Conservation (phyloP, 2,329 filamentous ascomycete species). For the Stachybotrys chartarum region DNA sequence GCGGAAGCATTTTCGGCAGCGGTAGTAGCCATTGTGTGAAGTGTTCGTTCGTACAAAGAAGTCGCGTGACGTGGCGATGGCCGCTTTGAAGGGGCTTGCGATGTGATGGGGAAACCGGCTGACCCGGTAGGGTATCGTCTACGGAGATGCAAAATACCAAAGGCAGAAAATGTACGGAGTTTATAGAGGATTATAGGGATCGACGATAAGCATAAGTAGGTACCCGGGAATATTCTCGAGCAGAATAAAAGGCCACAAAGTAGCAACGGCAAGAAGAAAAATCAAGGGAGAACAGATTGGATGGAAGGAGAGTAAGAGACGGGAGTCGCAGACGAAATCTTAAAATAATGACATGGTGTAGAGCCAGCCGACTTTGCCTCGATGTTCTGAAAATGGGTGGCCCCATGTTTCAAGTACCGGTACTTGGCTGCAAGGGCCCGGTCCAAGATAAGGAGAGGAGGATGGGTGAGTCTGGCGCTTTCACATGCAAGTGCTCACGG, state of each 20-base stretch:
- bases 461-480: neutral
- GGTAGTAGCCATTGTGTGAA: slow-evolving; percentile 6
- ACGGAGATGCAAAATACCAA: neutral
- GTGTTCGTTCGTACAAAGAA: neutral
- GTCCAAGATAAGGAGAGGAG: neutral
- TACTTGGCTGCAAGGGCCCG: neutral
- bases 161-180: neutral
- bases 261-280: neutral
- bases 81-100: neutral
- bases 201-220: neutral
- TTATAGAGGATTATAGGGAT: neutral
- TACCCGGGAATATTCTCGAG: neutral
- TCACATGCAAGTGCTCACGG: neutral
- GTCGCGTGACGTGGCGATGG: too few species aligned
- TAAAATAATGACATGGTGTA: neutral
- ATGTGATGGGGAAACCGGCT: neutral
- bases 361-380: neutral
- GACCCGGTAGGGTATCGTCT: neutral
- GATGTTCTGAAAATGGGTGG: neutral
- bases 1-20: slow-evolving; percentile 11
- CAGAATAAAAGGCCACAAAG: neutral
- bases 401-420: neutral
- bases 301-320: neutral
- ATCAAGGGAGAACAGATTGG: neutral
- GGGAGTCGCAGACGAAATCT: neutral